Evolutionary conservation across 768 basidiomycete species (phyloP), one percentile per base, ranked within the genome.

Genomic region (Xerocomus brunneocitrinus): DNA sequence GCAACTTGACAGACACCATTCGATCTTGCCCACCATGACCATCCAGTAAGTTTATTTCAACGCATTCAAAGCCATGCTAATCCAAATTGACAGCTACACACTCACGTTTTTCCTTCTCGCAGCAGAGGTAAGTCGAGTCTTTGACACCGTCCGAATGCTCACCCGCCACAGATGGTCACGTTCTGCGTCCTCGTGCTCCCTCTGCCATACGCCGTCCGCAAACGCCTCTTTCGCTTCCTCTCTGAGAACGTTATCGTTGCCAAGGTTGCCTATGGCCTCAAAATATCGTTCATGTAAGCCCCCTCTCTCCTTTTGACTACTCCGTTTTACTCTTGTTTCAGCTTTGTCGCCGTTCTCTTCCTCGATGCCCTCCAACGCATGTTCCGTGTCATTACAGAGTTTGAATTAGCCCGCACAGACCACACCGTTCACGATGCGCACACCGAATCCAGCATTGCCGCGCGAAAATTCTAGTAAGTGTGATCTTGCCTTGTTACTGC

Each of bases 331-430:
- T 32, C 24, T 50, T 42, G 34, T 44, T 12, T 1, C 49, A 86
- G 89, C 57, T 94, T 95, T 63, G 83, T 97, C 2, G 89, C 75
- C 1, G 79, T 98, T 3, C 78, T 98, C 42, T 98, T 97, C 66
- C 77, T 84, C 13, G 95, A 98, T 61, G 93, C 95, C 28, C 75
- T 97, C 32, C 94, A 97, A 70, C 84, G 95, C 56, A 94, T 98
- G 90, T 83, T 87, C 74, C 83, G 87, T 43, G 79, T 91, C 19
- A 80, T 81, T 9, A 80, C 86, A 3, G 89, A 93, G 66, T 66
- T 79, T 0, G 87, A 92, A 34, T 61, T 79, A 19, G 84, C 87
- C 12, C 91, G 86, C 62, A 65, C 74, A 31, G 78, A 78, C 2
- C 72, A 71, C 48, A 76, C 76, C 8, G 64, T 74, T 49, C 79